Evolutionary conservation across 768 basidiomycete species (phyloP).

Genomic region (Boletus rubropictus): DNA sequence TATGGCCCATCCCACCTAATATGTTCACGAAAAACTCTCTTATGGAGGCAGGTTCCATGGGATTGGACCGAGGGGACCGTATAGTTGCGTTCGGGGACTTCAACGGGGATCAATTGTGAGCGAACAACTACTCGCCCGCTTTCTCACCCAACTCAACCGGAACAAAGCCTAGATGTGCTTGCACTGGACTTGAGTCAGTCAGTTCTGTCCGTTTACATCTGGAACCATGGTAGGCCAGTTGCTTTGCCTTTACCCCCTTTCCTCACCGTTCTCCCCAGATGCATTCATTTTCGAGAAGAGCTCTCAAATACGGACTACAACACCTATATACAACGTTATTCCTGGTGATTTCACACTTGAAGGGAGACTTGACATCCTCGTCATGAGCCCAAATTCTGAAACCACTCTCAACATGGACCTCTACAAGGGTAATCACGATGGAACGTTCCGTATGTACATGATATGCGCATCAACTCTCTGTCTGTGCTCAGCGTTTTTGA

Average conservation of each 20-base stretch:
- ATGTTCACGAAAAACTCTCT: constrained; percentile 79
- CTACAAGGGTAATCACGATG: constrained; percentile 57
- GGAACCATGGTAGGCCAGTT: constrained; percentile 69
- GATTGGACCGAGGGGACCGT: constrained; percentile 63
- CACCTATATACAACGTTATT: constrained; percentile 70
- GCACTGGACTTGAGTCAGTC: constrained; percentile 71
- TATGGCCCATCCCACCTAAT: constrained; percentile 88
- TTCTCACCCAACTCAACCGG: neutral
- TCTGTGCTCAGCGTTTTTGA: neutral
- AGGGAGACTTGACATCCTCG: constrained; percentile 82
- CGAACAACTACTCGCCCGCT: constrained; percentile 3
- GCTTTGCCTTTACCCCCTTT: neutral
- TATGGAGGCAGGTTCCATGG: constrained; percentile 73
- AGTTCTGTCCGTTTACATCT: constrained; percentile 69
- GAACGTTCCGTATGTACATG: constrained; percentile 57
- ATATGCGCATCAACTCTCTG: neutral
- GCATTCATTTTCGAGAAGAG: constrained; percentile 51
- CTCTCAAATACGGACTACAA: constrained; percentile 48
- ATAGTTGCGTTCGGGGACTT: constrained; percentile 93
- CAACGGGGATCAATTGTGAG: constrained; percentile 92
- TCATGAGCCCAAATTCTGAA: constrained; percentile 64
- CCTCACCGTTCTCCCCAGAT: constrained; percentile 35
- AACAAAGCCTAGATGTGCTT: constrained; percentile 69
- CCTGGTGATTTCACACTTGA: constrained; percentile 93
- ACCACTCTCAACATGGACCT: constrained; percentile 60